A percentile compares a stretch with the other conserved stretches of the same genome.
phyloP scores from a whole-genome alignment of 2,329 filamentous ascomycete species.

The Ophiostoma pallidulum region DNA sequence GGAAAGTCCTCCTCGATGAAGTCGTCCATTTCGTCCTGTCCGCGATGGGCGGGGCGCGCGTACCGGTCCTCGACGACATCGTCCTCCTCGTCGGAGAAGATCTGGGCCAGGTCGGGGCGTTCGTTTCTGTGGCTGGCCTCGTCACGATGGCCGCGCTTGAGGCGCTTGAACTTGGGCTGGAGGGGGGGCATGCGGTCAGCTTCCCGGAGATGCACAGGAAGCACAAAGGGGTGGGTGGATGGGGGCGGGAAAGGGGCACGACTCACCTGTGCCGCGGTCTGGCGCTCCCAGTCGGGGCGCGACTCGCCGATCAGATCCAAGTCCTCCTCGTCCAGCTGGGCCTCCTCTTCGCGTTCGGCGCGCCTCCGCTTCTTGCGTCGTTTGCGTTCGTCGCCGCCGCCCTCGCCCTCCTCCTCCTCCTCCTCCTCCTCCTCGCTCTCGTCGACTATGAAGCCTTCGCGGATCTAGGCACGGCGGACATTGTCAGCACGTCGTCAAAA shows the following conservation, averaged over 20 bases:
- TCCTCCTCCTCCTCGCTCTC: conserved; percentile 79
- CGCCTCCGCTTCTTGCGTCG: conserved; percentile 70
- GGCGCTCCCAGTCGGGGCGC: conserved; percentile 59
- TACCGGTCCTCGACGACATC: conserved; percentile 51
- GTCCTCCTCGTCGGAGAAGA: conserved; percentile 93
- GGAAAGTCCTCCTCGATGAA: conserved; percentile 97
- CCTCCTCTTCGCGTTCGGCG: conserved; percentile 70
- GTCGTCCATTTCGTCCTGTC: conserved; percentile 75
- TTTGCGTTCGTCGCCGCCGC: conserved; percentile 43
- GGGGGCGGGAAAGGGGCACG: neutral
- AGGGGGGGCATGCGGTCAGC: conserved; percentile 3
- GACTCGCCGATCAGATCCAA: conserved; percentile 86
- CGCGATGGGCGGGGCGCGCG: conserved; percentile 44
- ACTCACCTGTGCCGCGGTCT: conserved; percentile 59
- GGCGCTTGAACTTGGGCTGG: conserved; percentile 86
- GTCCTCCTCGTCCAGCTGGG: conserved; percentile 91
- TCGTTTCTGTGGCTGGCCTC: conserved; percentile 56
- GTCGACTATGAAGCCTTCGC: conserved; percentile 92
- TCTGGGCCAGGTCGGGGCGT: conserved; percentile 72
- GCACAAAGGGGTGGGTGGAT: conserved; percentile 14
- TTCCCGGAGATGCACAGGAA: neutral
- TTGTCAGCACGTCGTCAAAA: neutral
- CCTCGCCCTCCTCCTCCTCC: conserved; percentile 53
- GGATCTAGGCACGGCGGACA: conserved; percentile 52
- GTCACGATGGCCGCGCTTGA: conserved; percentile 82